Conservation (phyloP, 108 stramenopile species). For the Asterionellopsis glacialis region DNA sequence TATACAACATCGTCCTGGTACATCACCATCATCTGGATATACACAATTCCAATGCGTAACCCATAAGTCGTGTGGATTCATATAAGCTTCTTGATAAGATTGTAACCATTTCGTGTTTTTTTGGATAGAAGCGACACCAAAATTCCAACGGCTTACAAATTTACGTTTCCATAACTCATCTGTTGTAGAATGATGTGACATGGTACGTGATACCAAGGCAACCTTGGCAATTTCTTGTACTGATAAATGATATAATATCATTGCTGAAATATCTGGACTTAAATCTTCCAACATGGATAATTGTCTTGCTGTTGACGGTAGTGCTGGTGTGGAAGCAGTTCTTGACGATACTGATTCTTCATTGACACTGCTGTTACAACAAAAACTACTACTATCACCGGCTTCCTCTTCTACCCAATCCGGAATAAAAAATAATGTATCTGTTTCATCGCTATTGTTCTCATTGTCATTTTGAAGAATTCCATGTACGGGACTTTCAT, state of each 20-base stretch:
- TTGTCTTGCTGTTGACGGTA: neutral
- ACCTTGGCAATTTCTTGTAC: conserved; percentile 22
- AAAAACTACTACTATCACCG: too few relatives aligned
- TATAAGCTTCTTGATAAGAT: conserved; percentile 45
- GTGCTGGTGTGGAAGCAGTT: neutral
- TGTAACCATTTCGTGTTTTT: conserved; percentile 33
- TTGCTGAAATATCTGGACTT: conserved; percentile 9
- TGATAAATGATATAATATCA: conserved; percentile 15
- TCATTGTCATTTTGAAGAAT: too few relatives aligned
- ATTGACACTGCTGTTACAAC: too few relatives aligned
- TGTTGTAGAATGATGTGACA: conserved; percentile 4
- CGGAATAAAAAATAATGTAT: conserved; percentile 1
- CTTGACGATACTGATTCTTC: too few relatives aligned
- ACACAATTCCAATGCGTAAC: conserved; percentile 67
- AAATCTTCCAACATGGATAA: conserved; percentile 3
- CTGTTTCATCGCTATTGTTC: too few relatives aligned
- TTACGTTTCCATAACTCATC: conserved; percentile 42
- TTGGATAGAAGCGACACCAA: conserved; percentile 6
- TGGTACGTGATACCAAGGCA: conserved; percentile 11
- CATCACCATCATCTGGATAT: conserved; percentile 45
- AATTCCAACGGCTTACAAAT: conserved; percentile 49
- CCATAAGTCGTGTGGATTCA: conserved; percentile 65
- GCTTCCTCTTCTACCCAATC: neutral
- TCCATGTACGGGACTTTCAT: too few relatives aligned
- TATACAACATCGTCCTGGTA: conserved; percentile 41